phyloP scores from a whole-genome alignment of 345 rosid genomes.

The Rhodomyrtus tomentosa region DNA sequence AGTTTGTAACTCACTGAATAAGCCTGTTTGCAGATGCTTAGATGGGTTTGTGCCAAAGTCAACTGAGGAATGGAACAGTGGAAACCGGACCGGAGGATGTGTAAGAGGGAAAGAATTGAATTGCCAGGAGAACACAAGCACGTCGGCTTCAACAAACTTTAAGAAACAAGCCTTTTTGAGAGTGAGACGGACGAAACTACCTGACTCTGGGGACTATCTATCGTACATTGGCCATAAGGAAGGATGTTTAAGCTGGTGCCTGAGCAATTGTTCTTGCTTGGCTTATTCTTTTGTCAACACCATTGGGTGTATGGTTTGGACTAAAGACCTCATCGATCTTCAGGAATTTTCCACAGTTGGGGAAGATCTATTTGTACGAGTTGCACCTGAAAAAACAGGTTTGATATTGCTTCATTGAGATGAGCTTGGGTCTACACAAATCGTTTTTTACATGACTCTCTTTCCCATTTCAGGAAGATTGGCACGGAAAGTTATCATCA shows the following conservation, averaged over 20 bases:
- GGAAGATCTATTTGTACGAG: constrained; percentile 1
- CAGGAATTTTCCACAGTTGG: neutral
- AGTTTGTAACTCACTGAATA: constrained; percentile 2
- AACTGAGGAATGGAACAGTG: neutral
- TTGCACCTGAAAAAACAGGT: neutral
- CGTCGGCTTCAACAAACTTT: neutral
- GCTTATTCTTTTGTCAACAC: neutral
- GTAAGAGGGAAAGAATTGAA: neutral
- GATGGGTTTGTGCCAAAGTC: constrained; percentile 21
- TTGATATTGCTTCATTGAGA: neutral
- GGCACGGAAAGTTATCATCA: no score
- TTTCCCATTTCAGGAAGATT: neutral
- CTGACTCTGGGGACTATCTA: neutral
- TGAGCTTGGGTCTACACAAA: neutral
- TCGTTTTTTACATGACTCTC: no score
- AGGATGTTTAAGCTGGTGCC: constrained; percentile 13
- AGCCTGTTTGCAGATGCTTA: constrained; percentile 8
- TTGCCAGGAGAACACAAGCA: neutral
- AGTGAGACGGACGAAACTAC: constrained; percentile 1
- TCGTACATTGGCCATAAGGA: neutral
- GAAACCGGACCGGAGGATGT: constrained; percentile 15
- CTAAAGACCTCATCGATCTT: neutral
- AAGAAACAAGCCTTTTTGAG: neutral
- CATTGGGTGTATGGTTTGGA: constrained; percentile 5
- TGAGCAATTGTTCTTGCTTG: constrained; percentile 7